Evolutionary conservation across 1,139 yeast genomes (phyloP), one percentile per base, ranked within the genome.

Genomic region (Diutina catenulata): DNA sequence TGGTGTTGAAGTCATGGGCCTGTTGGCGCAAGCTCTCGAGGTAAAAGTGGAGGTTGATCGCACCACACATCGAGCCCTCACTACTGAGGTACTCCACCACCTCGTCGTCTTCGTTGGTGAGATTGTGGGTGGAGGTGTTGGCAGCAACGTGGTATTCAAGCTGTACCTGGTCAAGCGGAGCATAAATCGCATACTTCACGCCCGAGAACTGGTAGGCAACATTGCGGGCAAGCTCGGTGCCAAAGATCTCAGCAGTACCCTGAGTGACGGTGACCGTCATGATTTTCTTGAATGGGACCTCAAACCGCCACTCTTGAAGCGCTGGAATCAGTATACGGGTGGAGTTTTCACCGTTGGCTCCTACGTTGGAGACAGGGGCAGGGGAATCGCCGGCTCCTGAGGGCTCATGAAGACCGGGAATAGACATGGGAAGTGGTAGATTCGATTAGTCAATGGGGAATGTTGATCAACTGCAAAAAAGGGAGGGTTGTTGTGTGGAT

Each of bases 231-330:
- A 91, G 68, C 53, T 91, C 98, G 2, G 96, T 86, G 19, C 98
- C 98, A 58, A 82, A 86, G 15, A 88, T 70, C 57, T 91, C 98
- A 2, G 84, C 95, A 2, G 79, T 68, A 2, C 98, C 98, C 6
- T 64, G 60, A 3, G 59, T 45, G 26, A 81, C 68, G 45, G 68
- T 76, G 26, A 86, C 51, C n/a, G 65, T 65, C 37, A 87, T 51
- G 27, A 65, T 64, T 6, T 76, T 62, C 38, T 70, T 76, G 43
- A 70, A 64, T 0, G 76, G 79, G 2, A 84, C 74, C 51, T 86
- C 95, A 42, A 86, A 70, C 42, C 95, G 65, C 95, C 95, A 88
- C 59, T 87, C 95, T n/a, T 72, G 60, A 16, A 64, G 62, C 3
- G 66, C 59, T 0, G 72, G 65, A 3, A 77, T 57, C 5, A 31